Conservation (phyloP, 352 stramenopile species). For the Phytopythium boreale region DNA sequence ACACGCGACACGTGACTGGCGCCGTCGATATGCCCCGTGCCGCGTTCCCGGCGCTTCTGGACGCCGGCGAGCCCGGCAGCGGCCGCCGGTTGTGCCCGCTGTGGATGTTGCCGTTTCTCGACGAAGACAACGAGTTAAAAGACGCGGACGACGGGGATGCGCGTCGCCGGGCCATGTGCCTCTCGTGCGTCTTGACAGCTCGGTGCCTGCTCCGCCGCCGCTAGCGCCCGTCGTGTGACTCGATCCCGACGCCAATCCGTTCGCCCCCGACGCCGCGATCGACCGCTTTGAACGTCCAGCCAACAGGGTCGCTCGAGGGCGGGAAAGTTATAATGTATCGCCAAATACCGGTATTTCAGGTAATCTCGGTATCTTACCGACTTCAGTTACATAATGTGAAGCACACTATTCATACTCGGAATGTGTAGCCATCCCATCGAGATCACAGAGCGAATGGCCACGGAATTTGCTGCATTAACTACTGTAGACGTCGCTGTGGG, state of each 20-base stretch:
- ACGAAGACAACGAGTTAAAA: neutral
- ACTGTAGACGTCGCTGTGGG: too few species aligned
- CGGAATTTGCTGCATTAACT: too few species aligned
- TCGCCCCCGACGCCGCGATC: neutral
- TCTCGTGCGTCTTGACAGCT: neutral
- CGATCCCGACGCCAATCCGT: neutral
- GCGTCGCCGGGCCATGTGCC: neutral
- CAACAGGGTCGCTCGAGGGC: neutral
- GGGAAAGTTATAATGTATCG: too few species aligned
- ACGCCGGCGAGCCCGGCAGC: neutral
- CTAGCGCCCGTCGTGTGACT: neutral
- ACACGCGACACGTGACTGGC: slow-evolving; percentile 35
- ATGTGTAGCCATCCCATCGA: too few species aligned
- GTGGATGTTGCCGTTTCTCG: neutral
- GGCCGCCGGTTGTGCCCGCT: neutral
- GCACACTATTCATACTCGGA: too few species aligned
- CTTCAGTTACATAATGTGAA: too few species aligned
- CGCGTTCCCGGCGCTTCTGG: neutral
- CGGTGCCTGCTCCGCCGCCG: neutral
- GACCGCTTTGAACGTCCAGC: neutral
- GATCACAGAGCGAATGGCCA: too few species aligned
- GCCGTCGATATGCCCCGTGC: neutral
- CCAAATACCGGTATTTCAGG: too few species aligned
- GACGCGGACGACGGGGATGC: neutral
- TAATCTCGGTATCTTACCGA: too few species aligned